Conservation (phyloP, 495 filamentous ascomycete genomes). For the Neurospora cerealis region DNA sequence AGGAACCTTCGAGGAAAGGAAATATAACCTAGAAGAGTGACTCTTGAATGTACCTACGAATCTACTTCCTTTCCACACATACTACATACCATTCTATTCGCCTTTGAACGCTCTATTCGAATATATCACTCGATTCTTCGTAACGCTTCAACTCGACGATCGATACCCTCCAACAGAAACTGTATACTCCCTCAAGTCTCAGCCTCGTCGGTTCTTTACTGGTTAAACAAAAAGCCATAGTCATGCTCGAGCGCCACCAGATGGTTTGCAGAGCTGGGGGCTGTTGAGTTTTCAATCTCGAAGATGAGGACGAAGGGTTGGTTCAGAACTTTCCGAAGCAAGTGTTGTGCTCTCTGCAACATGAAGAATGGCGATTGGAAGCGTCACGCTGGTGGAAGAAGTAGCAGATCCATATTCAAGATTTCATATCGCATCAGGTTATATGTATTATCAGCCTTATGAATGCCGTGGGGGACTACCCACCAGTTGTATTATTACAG, state of each 20-base stretch:
- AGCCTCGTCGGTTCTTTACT: neutral
- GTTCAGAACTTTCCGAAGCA: neutral
- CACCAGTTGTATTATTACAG: neutral
- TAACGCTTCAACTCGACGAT: too few relatives aligned
- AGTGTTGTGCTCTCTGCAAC: neutral
- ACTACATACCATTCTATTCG: too few relatives aligned
- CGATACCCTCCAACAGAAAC: neutral
- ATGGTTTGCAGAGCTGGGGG: neutral
- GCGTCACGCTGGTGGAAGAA: neutral
- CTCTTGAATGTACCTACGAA: too few relatives aligned
- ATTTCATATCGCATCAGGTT: neutral
- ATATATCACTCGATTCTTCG: too few relatives aligned
- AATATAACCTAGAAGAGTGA: too few relatives aligned
- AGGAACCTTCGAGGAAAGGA: too few relatives aligned
- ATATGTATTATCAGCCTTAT: neutral
- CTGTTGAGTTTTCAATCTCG: neutral
- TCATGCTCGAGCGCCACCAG: neutral
- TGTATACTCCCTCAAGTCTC: neutral
- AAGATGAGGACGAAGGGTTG: neutral
- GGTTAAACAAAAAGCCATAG: neutral
- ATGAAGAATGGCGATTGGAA: neutral
- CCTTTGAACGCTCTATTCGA: too few relatives aligned
- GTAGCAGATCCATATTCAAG: neutral
- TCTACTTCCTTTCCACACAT: too few relatives aligned
- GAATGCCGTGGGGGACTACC: neutral